Base-by-base conservation (phyloP, 306 rosid species). In the Alnus glutinosa region DNA sequence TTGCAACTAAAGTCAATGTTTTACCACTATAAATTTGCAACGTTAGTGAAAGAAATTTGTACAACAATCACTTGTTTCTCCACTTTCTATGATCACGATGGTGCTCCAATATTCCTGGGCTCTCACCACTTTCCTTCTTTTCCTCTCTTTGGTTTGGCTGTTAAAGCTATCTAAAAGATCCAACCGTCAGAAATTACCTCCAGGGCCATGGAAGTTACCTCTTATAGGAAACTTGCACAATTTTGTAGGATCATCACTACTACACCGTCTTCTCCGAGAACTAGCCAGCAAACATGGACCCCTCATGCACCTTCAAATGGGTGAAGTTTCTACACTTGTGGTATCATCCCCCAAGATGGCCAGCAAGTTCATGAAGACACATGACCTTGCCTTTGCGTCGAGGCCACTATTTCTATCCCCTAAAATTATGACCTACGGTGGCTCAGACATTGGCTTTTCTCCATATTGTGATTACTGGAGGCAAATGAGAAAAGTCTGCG, bases 401-500 rank as follows among this genome's bases (percentile, higher is more conserved):
- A 77, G 91, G 71, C 88, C 89, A 2, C 9, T 58, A 11, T 37
- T 71, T 50, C 80, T 86, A 11, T 16, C 16, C n/a, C 2, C 88
- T 8, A 37, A 64, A 68, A 81, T 79, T 16, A 3, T 84, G 59
- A 9, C 73, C 28, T 78, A 89, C 9, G 80, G 2, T 0, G 12
- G 71, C 7, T 23, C 79, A 2, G 77, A 84, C 55, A 86, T 88
- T 57, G 74, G 42, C 4, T 82, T 74, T 51, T 64, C 91, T n/a
- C 87, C 89, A 1, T 76, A 81, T 6, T 83, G 88, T 54, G 84
- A 86, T 57, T 86, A 86, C 67, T 88, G 90, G 91, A 88, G 90
- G 78, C 88, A 90, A 42, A 83, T 82, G 73, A 48, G 89, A 16
- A 90, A 86, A 67, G 79, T 90, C 74, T 90, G 86, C 51, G 80